Evolutionary conservation across 2,329 filamentous ascomycete genomes (phyloP), one percentile per base, ranked within the genome.

Genomic region (Fusarium paranaense): DNA sequence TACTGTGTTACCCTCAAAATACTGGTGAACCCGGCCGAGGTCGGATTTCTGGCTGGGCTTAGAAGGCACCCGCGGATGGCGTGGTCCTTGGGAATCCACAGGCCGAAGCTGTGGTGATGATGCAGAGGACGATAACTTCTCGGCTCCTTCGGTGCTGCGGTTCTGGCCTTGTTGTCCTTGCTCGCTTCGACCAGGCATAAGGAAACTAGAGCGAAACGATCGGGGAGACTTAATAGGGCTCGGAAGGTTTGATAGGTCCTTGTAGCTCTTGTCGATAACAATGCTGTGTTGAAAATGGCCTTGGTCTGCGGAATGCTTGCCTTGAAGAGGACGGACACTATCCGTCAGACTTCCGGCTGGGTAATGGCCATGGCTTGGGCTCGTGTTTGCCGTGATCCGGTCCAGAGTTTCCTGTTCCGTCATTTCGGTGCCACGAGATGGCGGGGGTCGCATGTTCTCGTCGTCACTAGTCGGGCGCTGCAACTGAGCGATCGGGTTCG

Each of bases 1-100:
- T 27, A 95, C 87, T 0, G 95, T 98, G 80, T 98, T 99, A 54
- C 97, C 97, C 52, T 94, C 90, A 79, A 98, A 98, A 82, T 98
- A 98, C 81, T 98, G 91, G 83, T 96, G 93, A 78, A 98, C 98
- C 74, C 89, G 92, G 61, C 80, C 79, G 91, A 64, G 89, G 80
- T 67, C 69, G n/a, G 73, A 69, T 38, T 76, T 75, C 37, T 70
- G 73, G 30, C 67, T 78, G 10, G 76, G 70, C 35, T 76, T 77
- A 22, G 73, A 70, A 13, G 78, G 72, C 47, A 70, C 58, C 27
- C 74, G 73, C 13, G 76, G 71, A 30, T 73, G 73, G 14, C 62
- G 70, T 38, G 63, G 67, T 18, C 60, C 62, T 5, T 73, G 77
- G 6, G 81, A 80, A 69, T 90, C 87, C n/a, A 83, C 78, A 2